Base-by-base conservation (phyloP, 306 rosid species). In the Fragaria vesca region DNA sequence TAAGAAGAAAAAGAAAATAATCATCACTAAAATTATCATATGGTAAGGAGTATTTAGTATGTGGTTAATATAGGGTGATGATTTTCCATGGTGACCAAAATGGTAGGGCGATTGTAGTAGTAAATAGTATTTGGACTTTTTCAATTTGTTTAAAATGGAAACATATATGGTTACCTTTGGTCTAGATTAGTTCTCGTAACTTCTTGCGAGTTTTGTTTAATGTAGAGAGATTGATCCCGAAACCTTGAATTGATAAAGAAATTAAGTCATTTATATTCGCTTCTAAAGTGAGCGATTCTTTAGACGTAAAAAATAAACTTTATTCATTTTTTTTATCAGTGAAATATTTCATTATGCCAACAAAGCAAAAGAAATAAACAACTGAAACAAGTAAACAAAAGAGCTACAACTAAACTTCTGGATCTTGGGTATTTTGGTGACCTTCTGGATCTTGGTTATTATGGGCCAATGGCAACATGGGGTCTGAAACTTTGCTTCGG, bases 211-310 rank as follows among this genome's bases (percentile, higher is more conserved):
- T n/a, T 1, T n/a, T n/a, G 21, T n/a, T 21, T 8, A 21, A 57
- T 10, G 2, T n/a, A 21, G 16, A 57, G 10, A 8, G 63, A 10
- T 2, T 21, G 0, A 57, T 21, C 2, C 5, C 32, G 4, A 2
- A 57, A 55, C 2, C 63, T 57, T 57, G 0, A 15, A 18, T 18
- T 54, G 21, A 52, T 4, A 42, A 42, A 42, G 2, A 7, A 42
- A 5, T 6, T 4, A 17, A 50, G 2, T 2, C 1, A 5, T 1
- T 6, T 18, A 7, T 5, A n/a, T 52, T 52, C 3, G 0, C 0
- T n/a, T 55, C 4, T 55, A n/a, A 11, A 12, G 1, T 0, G 0
- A 46, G 50, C 1, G 5, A 46, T 40, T 40, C 8, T 5, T 5
- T 2, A 5, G 9, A 40, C 1, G 8, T 38, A 38, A 38, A 38